Percentiles rank a stretch among this genome's conserved stretches.
These are phyloP conservation scores for Omphalotus olearius DNA, from an alignment of 1,284 basidiomycete genomes.

Conservation along the genomic window DNA sequence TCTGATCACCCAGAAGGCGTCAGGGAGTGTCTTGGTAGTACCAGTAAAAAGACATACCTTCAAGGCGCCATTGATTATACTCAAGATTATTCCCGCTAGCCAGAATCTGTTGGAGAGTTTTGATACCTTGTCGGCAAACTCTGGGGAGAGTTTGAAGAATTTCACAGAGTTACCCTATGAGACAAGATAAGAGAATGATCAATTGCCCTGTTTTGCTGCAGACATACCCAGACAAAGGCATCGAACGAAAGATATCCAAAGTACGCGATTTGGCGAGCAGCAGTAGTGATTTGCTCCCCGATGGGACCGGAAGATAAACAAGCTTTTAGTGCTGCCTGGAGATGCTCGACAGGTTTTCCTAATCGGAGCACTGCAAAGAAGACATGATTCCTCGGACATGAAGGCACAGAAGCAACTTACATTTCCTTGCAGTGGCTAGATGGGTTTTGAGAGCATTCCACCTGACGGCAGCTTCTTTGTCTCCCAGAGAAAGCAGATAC, in stretches of 20 bases:
- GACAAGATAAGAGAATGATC: conserved; percentile 5
- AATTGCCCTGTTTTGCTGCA: not conserved
- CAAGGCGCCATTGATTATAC: conserved; percentile 62
- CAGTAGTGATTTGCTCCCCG: conserved; percentile 77
- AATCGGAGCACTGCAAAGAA: conserved; percentile 77
- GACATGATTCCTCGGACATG: conserved; percentile 5
- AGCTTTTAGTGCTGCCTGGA: conserved; percentile 89
- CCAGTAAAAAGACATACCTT: conserved; percentile 41
- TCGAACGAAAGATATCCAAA: conserved; percentile 88
- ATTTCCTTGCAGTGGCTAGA: conserved; percentile 74
- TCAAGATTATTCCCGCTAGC: conserved; percentile 84
- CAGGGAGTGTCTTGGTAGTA: not conserved
- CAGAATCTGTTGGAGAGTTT: conserved; percentile 86
- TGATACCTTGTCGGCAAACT: conserved; percentile 62
- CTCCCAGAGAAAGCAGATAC: conserved; percentile 63
- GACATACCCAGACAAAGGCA: conserved; percentile 76
- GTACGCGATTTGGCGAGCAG: conserved; percentile 87
- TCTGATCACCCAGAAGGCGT: conserved; percentile 30
- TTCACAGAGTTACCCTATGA: conserved; percentile 63
- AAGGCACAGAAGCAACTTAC: conserved; percentile 40
- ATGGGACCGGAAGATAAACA: conserved; percentile 53
- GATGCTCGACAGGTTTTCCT: conserved; percentile 92
- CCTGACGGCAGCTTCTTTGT: conserved; percentile 61
- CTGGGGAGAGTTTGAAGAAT: conserved; percentile 63
- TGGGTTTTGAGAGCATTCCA: conserved; percentile 82